Conservation (phyloP, 148 eudicot genomes). For the Pouteria glomerata region DNA sequence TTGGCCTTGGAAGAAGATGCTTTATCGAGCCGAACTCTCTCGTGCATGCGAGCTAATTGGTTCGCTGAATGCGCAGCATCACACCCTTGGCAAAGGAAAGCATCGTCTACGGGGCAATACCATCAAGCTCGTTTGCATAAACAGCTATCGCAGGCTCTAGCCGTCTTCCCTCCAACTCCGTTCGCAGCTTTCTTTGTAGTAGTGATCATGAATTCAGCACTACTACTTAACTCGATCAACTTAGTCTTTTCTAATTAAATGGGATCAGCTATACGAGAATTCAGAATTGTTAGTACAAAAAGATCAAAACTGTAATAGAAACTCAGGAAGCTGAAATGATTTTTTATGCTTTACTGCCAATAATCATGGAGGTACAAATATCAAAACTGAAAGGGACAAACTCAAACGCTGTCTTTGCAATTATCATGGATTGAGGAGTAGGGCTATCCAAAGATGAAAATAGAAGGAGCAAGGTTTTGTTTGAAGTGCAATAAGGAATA, state of each 20-base stretch:
- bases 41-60: slow-evolving; percentile 51
- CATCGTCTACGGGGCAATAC: slow-evolving; percentile 63
- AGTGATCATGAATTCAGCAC: slow-evolving; percentile 9
- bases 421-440: too few relatives aligned
- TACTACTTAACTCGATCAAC: too few relatives aligned
- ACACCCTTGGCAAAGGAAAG: slow-evolving; percentile 62
- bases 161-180: slow-evolving; percentile 44
- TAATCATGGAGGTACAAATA: background rate
- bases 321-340: too few relatives aligned
- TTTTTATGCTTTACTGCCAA: too few relatives aligned
- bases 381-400: background rate
- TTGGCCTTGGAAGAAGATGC: too few relatives aligned
- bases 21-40: slow-evolving; percentile 38
- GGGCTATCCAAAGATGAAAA: too few relatives aligned
- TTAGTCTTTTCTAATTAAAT: too few relatives aligned
- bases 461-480: too few relatives aligned
- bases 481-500: background rate
- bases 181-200: slow-evolving; percentile 22
- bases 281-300: too few relatives aligned
- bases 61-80: slow-evolving; percentile 57
- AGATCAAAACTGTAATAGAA: too few relatives aligned
- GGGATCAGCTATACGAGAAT: too few relatives aligned
- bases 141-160: slow-evolving; percentile 62
- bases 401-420: background rate
- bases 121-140: slow-evolving; percentile 44